Percentiles rank a stretch among this genome's conserved stretches.
phyloP scores from a whole-genome alignment of 371 early-diverging fungal species.

The Mortierella sp. region DNA sequence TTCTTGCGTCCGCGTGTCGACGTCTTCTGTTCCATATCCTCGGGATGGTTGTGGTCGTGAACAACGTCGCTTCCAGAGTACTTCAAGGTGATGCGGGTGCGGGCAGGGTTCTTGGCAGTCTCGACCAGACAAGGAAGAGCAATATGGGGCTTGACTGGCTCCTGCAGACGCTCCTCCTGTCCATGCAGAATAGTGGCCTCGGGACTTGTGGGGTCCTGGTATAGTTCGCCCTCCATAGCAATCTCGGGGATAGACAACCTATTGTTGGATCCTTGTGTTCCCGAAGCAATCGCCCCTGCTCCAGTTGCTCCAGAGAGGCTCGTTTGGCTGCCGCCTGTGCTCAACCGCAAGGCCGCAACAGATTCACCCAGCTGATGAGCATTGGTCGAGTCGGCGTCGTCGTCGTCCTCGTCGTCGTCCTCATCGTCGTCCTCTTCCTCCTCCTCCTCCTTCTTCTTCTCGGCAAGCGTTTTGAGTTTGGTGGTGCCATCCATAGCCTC shows the following conservation, averaged over 20 bases:
- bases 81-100: constrained; percentile 52
- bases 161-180: constrained; percentile 45
- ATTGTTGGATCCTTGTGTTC: not conserved
- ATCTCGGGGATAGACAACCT: not conserved
- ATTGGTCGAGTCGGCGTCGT: constrained; percentile 38
- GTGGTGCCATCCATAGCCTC: constrained; percentile 64
- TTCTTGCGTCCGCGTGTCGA: constrained; percentile 58
- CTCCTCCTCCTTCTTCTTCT: constrained; percentile 46
- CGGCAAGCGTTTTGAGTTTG: constrained; percentile 41
- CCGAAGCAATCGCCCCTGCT: not conserved
- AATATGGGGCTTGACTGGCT: constrained; percentile 53
- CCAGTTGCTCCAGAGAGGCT: not conserved
- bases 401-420: constrained; percentile 38
- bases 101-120: constrained; percentile 51
- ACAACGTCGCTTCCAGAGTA: constrained; percentile 41
- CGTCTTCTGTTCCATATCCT: constrained; percentile 51
- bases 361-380: constrained; percentile 11
- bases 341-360: constrained; percentile 15
- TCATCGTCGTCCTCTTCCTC: constrained; percentile 34
- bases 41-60: constrained; percentile 10
- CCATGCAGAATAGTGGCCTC: constrained; percentile 16
- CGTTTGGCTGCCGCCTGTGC: not conserved
- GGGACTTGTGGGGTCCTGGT: constrained; percentile 31
- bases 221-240: constrained; percentile 16
- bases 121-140: constrained; percentile 51